Base-by-base conservation (phyloP, 129 eudicot species). In the Calendula officinalis region DNA sequence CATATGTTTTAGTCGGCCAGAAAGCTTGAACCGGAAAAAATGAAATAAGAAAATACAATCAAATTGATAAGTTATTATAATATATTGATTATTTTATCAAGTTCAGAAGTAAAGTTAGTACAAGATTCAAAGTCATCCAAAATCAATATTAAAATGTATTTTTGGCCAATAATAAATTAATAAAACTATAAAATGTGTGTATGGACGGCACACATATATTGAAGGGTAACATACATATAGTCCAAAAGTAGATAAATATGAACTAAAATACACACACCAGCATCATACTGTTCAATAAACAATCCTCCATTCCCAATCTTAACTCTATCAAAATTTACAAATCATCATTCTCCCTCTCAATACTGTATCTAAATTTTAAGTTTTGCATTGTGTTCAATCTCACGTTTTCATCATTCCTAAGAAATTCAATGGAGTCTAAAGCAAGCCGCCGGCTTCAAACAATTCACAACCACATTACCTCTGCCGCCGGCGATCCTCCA, bases 371-470 rank as follows among this genome's bases (percentile, higher is more conserved):
- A 8, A 51, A 45, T 45, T 7, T 47, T 3, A 12, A n/a, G 30
- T 22, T 50, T 5, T 7, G 2, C 50, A 40, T 50, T 15, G 50
- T 11, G 13, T 38, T 37, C 22, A 66, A 66, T 66, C 60, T 61
- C 51, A 5, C 59, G 17, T 41, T 39, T 62, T 44, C 36, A 38
- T 17, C 6, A 38, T 48, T 57, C 44, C 57, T 1, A 48, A 38
- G 37, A 44, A 17, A 48, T 4, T 38, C 37, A 49, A 87, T 87
- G 95, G 90, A 83, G 33, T 66, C 85, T 5, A 49, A 68, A 33
- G 75, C 81, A 27, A 63, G 64, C 33, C 85, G 87, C 60, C 95
- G 95, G 9, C 61, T 87, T 60, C 73, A 65, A 67, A 64, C 80
- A 5, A 71, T 87, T 56, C 75, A 56, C 9, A 74, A 61, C 66